phyloP scores from a whole-genome alignment of 148 eudicot genomes.

The Pharnaceum exiguum region DNA sequence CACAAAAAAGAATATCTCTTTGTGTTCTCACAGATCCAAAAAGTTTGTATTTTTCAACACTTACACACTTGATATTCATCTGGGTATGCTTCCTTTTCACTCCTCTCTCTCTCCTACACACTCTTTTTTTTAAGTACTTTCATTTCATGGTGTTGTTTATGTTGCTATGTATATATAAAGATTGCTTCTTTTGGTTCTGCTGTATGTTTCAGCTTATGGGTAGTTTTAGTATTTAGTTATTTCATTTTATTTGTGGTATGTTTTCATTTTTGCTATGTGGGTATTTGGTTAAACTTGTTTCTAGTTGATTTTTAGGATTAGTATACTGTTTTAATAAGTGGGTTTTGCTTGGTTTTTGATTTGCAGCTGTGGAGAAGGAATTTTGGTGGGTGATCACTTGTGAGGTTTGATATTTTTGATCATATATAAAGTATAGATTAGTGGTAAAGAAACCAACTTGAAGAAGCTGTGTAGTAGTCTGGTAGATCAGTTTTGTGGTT shows the following conservation, averaged over 20 bases:
- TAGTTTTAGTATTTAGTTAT: neutral
- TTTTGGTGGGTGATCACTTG: constrained; percentile 11
- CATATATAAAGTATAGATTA: constrained; percentile 5
- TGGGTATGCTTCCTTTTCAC: constrained; percentile 21
- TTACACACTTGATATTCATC: constrained; percentile 15
- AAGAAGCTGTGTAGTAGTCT: neutral
- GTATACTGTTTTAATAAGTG: neutral
- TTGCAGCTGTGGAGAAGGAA: constrained; percentile 26
- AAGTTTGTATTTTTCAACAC: constrained; percentile 3
- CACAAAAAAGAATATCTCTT: constrained; percentile 13
- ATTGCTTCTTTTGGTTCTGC: neutral
- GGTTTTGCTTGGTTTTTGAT: constrained; percentile 10
- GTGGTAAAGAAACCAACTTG: neutral
- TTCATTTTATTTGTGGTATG: neutral
- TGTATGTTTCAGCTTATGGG: constrained; percentile 2
- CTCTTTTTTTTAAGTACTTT: neutral
- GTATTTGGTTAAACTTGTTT: neutral
- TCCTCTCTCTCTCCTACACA: neutral
- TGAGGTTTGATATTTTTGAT: constrained; percentile 8
- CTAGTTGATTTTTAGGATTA: neutral
- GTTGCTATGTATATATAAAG: neutral
- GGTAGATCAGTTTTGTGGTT: constrained; percentile 13
- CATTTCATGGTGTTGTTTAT: neutral
- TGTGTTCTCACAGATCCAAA: constrained; percentile 33
- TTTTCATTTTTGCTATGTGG: neutral